These are phyloP conservation scores for Quercus agrifolia DNA, from an alignment of 306 rosid species.

Conservation along the genomic window DNA sequence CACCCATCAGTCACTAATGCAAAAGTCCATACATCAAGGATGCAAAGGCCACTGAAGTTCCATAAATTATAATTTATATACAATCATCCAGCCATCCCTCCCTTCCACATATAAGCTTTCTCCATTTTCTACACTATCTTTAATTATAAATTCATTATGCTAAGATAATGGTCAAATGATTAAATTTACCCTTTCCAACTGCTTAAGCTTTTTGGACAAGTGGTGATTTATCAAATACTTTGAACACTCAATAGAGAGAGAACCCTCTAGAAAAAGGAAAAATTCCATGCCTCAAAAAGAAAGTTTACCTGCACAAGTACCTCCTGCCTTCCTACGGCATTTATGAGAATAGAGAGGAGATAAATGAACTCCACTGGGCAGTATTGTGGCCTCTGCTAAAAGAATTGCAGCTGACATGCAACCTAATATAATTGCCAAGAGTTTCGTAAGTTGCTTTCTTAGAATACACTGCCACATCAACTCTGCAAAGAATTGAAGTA, in stretches of 20 bases:
- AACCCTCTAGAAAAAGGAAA: conserved; percentile 4
- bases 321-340: conserved; percentile 58
- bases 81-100: no score
- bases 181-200: no score
- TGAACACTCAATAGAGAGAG: background rate
- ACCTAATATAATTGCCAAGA: conserved; percentile 62
- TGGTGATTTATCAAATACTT: background rate
- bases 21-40: no score
- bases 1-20: no score
- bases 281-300: background rate
- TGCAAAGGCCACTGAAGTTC: no score
- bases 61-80: no score
- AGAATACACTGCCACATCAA: conserved; percentile 87
- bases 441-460: conserved; percentile 63
- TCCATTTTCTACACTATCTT: no score
- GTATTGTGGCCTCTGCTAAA: conserved; percentile 90
- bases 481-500: conserved; percentile 49
- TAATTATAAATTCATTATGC: no score
- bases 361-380: conserved; percentile 66
- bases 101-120: no score
- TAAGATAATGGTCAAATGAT: no score
- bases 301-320: conserved; percentile 73
- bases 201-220: no score
- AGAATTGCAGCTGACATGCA: conserved; percentile 78
- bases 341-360: conserved; percentile 86